Evolutionary conservation across 2,329 filamentous ascomycete species (phyloP).

Genomic region (Karstenula rhodostoma): DNA sequence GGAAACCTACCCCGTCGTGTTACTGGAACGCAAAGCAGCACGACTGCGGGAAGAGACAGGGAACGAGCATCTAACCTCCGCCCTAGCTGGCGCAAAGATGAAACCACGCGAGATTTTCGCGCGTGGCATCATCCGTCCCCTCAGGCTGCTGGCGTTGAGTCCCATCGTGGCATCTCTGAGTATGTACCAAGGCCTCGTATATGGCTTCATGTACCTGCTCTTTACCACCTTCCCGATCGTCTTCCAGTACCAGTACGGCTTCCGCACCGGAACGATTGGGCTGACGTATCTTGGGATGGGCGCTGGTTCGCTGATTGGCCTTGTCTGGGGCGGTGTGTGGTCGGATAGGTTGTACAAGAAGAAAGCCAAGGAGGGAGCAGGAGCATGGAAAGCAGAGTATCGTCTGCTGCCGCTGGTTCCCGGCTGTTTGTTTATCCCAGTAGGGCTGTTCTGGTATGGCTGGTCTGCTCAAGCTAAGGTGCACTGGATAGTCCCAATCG

Average conservation of each 20-base stretch:
- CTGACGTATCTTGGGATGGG: slow-evolving; percentile 36
- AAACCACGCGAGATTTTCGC: slow-evolving; percentile 48
- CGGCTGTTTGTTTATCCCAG: slow-evolving; percentile 29
- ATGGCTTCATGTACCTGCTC: slow-evolving; percentile 46
- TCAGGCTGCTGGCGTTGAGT: slow-evolving; percentile 62
- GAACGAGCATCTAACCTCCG: slow-evolving; percentile 42
- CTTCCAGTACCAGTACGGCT: slow-evolving; percentile 32
- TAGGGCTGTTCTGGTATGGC: slow-evolving; percentile 40
- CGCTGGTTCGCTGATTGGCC: slow-evolving; percentile 44
- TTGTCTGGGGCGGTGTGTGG: slow-evolving; percentile 38
- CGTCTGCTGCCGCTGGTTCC: slow-evolving; percentile 40
- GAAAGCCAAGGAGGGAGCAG: slow-evolving; percentile 22
- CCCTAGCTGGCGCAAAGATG: slow-evolving; percentile 40
- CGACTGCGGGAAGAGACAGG: slow-evolving; percentile 35
- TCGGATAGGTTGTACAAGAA: slow-evolving; percentile 39
- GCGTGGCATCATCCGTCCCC: slow-evolving; percentile 57
- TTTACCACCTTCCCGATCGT: slow-evolving; percentile 36
- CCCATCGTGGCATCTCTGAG: slow-evolving; percentile 58
- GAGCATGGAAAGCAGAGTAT: slow-evolving; percentile 41
- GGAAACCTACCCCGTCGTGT: slow-evolving; percentile 37
- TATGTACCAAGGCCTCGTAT: slow-evolving; percentile 52
- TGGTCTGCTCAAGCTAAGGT: slow-evolving; percentile 33
- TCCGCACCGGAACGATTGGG: slow-evolving; percentile 24
- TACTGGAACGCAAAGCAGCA: slow-evolving; percentile 46
- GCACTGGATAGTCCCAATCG: slow-evolving; percentile 39